Conservation (phyloP, 176 grass and related monocot species). For the Chloris gayana region DNA sequence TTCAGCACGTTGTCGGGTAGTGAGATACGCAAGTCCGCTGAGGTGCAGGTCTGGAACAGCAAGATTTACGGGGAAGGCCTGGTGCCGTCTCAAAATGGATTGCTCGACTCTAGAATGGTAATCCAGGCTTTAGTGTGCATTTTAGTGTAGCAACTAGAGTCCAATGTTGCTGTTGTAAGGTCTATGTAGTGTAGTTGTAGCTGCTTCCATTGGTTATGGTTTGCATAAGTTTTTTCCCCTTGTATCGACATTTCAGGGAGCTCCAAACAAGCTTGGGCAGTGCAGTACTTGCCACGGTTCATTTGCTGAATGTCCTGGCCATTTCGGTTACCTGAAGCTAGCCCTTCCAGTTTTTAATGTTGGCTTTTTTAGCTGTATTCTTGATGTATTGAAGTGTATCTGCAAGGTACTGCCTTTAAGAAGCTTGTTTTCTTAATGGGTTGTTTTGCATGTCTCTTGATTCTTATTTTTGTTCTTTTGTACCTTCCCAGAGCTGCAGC, state of each 20-base stretch:
- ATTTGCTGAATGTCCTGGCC: slow-evolving; percentile 77
- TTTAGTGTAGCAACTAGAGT: not conserved
- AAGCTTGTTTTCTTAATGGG: not conserved
- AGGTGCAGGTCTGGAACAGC: slow-evolving; percentile 79
- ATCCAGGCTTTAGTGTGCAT: slow-evolving; percentile 15
- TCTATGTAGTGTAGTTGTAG: not conserved
- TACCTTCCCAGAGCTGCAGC: slow-evolving; percentile 68
- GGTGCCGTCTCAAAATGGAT: slow-evolving; percentile 52
- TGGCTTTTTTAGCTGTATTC: slow-evolving; percentile 72
- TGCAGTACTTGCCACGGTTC: slow-evolving; percentile 81
- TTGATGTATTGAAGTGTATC: slow-evolving; percentile 93
- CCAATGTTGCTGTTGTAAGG: not conserved
- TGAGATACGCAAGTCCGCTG: slow-evolving; percentile 65
- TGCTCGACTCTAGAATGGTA: slow-evolving; percentile 87
- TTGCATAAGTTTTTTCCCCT: slow-evolving; percentile 23
- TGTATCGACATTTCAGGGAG: slow-evolving; percentile 58
- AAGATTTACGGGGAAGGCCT: slow-evolving; percentile 50
- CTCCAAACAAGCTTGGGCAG: slow-evolving; percentile 54
- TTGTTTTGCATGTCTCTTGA: not conserved
- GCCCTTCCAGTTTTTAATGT: slow-evolving; percentile 90
- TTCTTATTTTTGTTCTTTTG: slow-evolving; percentile 14
- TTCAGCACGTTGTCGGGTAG: slow-evolving; percentile 74
- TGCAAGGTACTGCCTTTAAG: slow-evolving; percentile 71
- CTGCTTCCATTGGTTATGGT: not conserved
- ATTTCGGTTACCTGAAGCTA: slow-evolving; percentile 93